Percentiles rank a stretch among this genome's conserved stretches.
phyloP scores from a whole-genome alignment of 2,329 filamentous ascomycete genomes.

The Raffaelea deltoideospora region DNA sequence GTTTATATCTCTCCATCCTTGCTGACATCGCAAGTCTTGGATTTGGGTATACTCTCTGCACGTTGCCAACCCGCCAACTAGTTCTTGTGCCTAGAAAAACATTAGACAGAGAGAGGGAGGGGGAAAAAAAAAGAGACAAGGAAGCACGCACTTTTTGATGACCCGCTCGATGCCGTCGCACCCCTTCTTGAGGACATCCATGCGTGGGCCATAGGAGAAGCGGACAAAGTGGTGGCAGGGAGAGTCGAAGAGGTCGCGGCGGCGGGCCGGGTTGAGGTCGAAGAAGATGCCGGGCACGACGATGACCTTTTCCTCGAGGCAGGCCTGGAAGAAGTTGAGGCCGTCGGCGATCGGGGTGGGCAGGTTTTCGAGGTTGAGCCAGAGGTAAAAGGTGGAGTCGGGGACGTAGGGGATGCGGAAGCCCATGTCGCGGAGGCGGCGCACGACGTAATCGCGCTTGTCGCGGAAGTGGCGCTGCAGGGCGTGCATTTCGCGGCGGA shows the following conservation, averaged over 20 bases:
- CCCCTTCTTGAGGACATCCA: slow-evolving; percentile 64
- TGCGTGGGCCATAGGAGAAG: slow-evolving; percentile 68
- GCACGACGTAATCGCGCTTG: slow-evolving; percentile 85
- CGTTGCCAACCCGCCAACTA: no score
- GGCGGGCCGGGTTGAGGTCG: slow-evolving; percentile 79
- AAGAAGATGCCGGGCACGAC: slow-evolving; percentile 98
- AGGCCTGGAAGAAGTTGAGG: slow-evolving; percentile 92
- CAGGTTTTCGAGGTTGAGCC: slow-evolving; percentile 49
- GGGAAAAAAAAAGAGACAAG: neutral
- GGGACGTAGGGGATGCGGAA: slow-evolving; percentile 75
- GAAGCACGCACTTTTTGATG: slow-evolving; percentile 46
- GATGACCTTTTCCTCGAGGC: slow-evolving; percentile 85
- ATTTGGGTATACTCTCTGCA: no score
- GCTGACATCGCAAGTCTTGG: no score
- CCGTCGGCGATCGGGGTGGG: slow-evolving; percentile 80
- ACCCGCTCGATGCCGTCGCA: slow-evolving; percentile 76
- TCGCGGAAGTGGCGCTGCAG: slow-evolving; percentile 78
- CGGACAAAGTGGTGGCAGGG: slow-evolving; percentile 89
- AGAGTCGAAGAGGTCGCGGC: slow-evolving; percentile 82
- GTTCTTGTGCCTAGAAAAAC: no score
- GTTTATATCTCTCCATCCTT: no score
- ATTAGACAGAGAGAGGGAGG: no score
- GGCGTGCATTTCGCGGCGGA: slow-evolving; percentile 74
- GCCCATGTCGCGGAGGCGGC: slow-evolving; percentile 67
- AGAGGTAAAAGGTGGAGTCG: slow-evolving; percentile 90